These are phyloP conservation scores for Yamadazyma blattariae DNA, from an alignment of 1,139 yeast species.

Conservation along the genomic window DNA sequence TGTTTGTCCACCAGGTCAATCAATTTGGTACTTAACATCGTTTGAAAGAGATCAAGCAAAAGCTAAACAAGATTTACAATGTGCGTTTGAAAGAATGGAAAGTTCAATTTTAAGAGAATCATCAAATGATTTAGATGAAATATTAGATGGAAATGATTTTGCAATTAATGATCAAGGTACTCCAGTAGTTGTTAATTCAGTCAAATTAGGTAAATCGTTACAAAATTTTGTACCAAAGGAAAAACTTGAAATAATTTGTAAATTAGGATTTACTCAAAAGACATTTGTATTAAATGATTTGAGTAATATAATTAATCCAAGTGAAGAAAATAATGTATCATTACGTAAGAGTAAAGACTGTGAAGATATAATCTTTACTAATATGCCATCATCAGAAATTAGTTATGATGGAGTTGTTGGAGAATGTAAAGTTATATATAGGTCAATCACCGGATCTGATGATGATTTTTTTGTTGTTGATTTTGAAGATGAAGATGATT, in stretches of 20 bases:
- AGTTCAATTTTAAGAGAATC: conserved; percentile 77
- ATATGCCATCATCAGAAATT: conserved; percentile 78
- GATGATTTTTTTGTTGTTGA: conserved; percentile 96
- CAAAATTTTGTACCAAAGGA: conserved; percentile 82
- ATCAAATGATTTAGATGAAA: conserved; percentile 46
- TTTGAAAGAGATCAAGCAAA: conserved; percentile 61
- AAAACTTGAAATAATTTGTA: conserved; percentile 72
- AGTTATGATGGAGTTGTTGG: conserved; percentile 88
- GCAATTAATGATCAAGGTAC: conserved; percentile 56
- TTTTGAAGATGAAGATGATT: conserved; percentile 82
- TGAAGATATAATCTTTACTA: conserved; percentile 56
- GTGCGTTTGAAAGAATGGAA: conserved; percentile 80
- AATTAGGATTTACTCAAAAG: conserved; percentile 75
- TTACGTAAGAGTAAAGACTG: conserved; percentile 29
- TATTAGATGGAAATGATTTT: conserved; percentile 54
- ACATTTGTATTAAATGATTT: conserved; percentile 50
- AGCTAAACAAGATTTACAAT: conserved; percentile 76
- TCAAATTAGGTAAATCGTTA: conserved; percentile 80
- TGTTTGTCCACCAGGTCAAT: conserved; percentile 83
- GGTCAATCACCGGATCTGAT: conserved; percentile 81
- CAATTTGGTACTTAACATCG: conserved; percentile 87
- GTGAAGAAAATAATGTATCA: conserved; percentile 29
- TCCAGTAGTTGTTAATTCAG: conserved; percentile 67
- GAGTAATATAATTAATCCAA: conserved; percentile 37
- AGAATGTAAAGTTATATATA: conserved; percentile 74